Conservation (phyloP, 2,329 filamentous ascomycete species). For the Monilinia fructigena region DNA sequence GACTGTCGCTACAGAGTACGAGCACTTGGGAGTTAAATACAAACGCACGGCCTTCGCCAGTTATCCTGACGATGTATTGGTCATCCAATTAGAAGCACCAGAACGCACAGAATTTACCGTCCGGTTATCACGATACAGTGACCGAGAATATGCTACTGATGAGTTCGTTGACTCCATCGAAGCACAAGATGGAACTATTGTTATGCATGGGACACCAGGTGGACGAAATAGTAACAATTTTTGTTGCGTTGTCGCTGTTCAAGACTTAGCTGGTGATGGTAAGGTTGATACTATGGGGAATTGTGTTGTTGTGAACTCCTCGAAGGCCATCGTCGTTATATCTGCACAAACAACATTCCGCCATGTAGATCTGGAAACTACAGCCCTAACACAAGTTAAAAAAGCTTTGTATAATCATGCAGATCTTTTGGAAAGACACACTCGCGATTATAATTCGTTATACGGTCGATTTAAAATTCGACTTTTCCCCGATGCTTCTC, state of each 20-base stretch:
- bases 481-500: slow-evolving; percentile 34
- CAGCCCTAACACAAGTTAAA: neutral
- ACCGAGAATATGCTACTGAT: slow-evolving; percentile 45
- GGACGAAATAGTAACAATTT: slow-evolving; percentile 40
- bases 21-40: slow-evolving; percentile 37
- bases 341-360: slow-evolving; percentile 45
- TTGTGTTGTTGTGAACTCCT: slow-evolving; percentile 42
- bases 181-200: slow-evolving; percentile 39
- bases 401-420: neutral
- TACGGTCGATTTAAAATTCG: slow-evolving; percentile 37
- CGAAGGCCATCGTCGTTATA: slow-evolving; percentile 41
- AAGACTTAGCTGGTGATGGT: slow-evolving; percentile 34
- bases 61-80: slow-evolving; percentile 44
- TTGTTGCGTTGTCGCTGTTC: slow-evolving; percentile 40
- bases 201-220: slow-evolving; percentile 44
- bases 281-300: slow-evolving; percentile 38
- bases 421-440: slow-evolving; percentile 38
- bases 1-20: slow-evolving; percentile 42
- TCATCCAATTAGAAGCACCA: slow-evolving; percentile 36
- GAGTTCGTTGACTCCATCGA: slow-evolving; percentile 45
- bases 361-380: slow-evolving; percentile 33
- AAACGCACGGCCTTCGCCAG: slow-evolving; percentile 44
- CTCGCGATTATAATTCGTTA: slow-evolving; percentile 41
- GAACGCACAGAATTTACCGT: slow-evolving; percentile 30
- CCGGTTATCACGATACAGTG: slow-evolving; percentile 44